These are phyloP conservation scores for Penicillium sp. DNA, from an alignment of 2,329 filamentous ascomycete genomes.

Conservation along the genomic window DNA sequence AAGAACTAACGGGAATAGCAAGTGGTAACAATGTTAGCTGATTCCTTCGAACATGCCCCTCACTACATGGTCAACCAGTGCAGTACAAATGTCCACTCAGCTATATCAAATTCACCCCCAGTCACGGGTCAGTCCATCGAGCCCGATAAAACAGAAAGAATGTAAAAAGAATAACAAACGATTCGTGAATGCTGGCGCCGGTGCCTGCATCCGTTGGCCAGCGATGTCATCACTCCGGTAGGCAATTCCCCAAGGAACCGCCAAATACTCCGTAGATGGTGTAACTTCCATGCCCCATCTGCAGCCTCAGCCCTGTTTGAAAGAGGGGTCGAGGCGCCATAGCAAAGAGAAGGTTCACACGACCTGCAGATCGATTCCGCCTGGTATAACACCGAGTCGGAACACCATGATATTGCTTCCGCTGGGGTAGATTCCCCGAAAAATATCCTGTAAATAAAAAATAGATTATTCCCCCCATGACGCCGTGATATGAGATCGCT, in stretches of 20 bases:
- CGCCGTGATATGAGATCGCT: slow-evolving; percentile 9
- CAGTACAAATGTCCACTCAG: not conserved
- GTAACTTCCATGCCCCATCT: slow-evolving; percentile 4
- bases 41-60: not conserved
- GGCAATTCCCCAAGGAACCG: slow-evolving; percentile 6
- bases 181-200: slow-evolving; percentile 4
- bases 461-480: slow-evolving; percentile 3
- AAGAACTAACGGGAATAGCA: not conserved
- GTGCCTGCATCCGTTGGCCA: slow-evolving; percentile 25
- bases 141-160: not conserved
- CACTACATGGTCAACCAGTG: not conserved
- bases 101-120: not conserved
- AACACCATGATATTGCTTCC: slow-evolving; percentile 10
- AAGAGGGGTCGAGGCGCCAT: slow-evolving; percentile 11
- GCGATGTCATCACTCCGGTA: slow-evolving; percentile 16
- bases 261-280: not conserved
- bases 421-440: slow-evolving; percentile 14
- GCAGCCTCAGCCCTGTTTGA: slow-evolving; percentile 12
- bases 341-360: slow-evolving; percentile 4
- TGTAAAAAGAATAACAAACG: not conserved
- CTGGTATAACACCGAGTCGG: slow-evolving; percentile 14
- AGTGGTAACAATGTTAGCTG: not conserved
- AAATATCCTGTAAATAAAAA: not conserved
- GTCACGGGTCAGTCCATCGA: not conserved
- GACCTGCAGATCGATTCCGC: slow-evolving; percentile 5